A percentile compares a stretch with the other conserved stretches of the same genome.
These are phyloP conservation scores for Sodiomyces alkalinus DNA, from an alignment of 2,329 filamentous ascomycete genomes.

Conservation along the genomic window DNA sequence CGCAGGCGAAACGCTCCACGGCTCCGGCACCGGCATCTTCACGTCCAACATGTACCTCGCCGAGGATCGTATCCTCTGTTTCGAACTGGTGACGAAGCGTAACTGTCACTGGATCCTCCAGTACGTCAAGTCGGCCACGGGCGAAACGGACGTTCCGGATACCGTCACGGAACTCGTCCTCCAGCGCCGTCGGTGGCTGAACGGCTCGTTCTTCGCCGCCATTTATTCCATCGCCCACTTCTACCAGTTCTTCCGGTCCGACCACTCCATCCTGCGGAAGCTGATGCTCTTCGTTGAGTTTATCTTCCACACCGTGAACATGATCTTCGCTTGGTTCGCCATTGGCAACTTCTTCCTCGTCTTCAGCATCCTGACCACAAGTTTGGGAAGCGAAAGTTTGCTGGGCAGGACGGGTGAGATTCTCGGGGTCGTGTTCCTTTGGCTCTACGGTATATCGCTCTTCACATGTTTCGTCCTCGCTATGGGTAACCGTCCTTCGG, in stretches of 20 bases:
- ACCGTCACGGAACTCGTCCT: constrained; percentile 89
- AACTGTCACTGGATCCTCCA: constrained; percentile 96
- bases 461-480: constrained; percentile 92
- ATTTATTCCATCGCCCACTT: constrained; percentile 92
- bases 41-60: constrained; percentile 99
- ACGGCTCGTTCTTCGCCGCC: constrained; percentile 95
- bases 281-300: constrained; percentile 87
- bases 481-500: constrained; percentile 86
- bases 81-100: constrained; percentile 92
- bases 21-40: constrained; percentile 85
- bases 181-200: constrained; percentile 91
- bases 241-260: constrained; percentile 87
- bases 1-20: constrained; percentile 89
- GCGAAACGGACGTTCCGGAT: constrained; percentile 93
- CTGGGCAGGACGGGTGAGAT: constrained; percentile 66
- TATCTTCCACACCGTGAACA: constrained; percentile 84
- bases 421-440: constrained; percentile 83
- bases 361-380: constrained; percentile 89
- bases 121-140: constrained; percentile 94
- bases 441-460: constrained; percentile 83
- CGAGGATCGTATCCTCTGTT: constrained; percentile 96
- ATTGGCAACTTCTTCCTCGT: constrained; percentile 99
- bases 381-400: constrained; percentile 53
- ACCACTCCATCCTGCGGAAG: constrained; percentile 78
- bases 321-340: constrained; percentile 98